A percentile compares a stretch with the other conserved stretches of the same genome.
Evolutionary conservation across 192 early-diverging fungal genomes (phyloP).

Genomic region (Gigaspora rosea): DNA sequence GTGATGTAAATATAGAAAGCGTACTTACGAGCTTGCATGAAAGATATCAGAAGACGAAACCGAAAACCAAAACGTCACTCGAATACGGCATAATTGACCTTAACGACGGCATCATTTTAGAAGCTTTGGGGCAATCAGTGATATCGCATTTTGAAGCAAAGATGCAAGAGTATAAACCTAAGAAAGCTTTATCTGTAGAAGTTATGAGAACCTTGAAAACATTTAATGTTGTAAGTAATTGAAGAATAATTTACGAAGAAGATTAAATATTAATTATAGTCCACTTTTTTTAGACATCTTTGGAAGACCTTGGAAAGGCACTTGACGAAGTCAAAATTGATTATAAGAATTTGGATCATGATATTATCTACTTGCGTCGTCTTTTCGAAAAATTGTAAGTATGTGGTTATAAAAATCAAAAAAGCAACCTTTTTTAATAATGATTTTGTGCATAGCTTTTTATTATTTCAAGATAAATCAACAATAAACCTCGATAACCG

Average conservation of each 20-base stretch:
- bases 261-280: slow-evolving; percentile 22
- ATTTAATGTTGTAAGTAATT: slow-evolving; percentile 34
- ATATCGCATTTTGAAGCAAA: slow-evolving; percentile 24
- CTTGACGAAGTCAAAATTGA: slow-evolving; percentile 26
- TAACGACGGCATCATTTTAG: slow-evolving; percentile 20
- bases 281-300: slow-evolving; percentile 26
- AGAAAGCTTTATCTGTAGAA: slow-evolving; percentile 12
- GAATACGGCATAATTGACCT: slow-evolving; percentile 29
- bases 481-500: slow-evolving; percentile 8
- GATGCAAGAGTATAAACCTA: slow-evolving; percentile 25
- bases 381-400: slow-evolving; percentile 32
- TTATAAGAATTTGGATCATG: slow-evolving; percentile 28
- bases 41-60: slow-evolving; percentile 23
- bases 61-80: slow-evolving; percentile 21
- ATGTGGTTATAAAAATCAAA: slow-evolving; percentile 18
- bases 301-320: slow-evolving; percentile 25
- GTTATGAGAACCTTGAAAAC: slow-evolving; percentile 14
- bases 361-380: slow-evolving; percentile 22
- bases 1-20: slow-evolving; percentile 19
- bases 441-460: slow-evolving; percentile 19
- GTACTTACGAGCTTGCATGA: slow-evolving; percentile 20
- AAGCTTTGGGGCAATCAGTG: slow-evolving; percentile 15
- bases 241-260: slow-evolving; percentile 18
- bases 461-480: slow-evolving; percentile 25
- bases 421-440: slow-evolving; percentile 22